These are phyloP conservation scores for Typha latifolia DNA, from an alignment of 176 grass and related monocot genomes.

Conservation along the genomic window DNA sequence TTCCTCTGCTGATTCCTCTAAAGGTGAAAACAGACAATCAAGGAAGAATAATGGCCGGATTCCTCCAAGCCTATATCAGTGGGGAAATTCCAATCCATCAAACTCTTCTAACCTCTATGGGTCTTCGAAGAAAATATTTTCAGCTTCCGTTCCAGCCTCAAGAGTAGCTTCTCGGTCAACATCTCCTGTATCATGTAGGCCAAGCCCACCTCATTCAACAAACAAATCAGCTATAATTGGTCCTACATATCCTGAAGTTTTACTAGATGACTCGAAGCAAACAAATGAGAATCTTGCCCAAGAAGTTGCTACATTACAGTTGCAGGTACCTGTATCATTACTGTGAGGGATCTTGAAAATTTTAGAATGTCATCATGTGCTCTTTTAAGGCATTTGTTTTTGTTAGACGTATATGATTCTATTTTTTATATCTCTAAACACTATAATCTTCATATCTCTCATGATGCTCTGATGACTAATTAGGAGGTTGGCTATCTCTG, in stretches of 20 bases:
- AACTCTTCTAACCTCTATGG: slow-evolving; percentile 31
- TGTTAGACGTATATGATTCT: background rate
- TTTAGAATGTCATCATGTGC: background rate
- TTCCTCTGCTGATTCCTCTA: slow-evolving; percentile 40
- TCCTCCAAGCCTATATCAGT: slow-evolving; percentile 25
- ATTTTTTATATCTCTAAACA: background rate
- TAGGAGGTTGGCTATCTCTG: background rate
- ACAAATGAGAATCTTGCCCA: slow-evolving; percentile 35
- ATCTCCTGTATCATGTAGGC: slow-evolving; percentile 27
- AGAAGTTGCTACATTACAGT: slow-evolving; percentile 47
- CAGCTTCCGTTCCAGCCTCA: slow-evolving; percentile 42
- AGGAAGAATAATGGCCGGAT: slow-evolving; percentile 23
- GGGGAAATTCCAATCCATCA: slow-evolving; percentile 29
- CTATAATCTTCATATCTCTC: background rate
- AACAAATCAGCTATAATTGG: slow-evolving; percentile 12
- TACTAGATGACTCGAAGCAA: slow-evolving; percentile 13
- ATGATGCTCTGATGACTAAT: background rate
- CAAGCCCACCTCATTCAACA: slow-evolving; percentile 29
- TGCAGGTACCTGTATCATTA: slow-evolving; percentile 28
- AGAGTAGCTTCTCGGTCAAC: slow-evolving; percentile 30
- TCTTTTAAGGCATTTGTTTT: background rate
- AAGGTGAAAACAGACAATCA: slow-evolving; percentile 23
- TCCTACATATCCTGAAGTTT: slow-evolving; percentile 23
- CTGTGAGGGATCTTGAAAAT: background rate
- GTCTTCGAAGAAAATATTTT: slow-evolving; percentile 49